Conservation (phyloP, 1,284 basidiomycete species). For the Naganishia cerealis region DNA sequence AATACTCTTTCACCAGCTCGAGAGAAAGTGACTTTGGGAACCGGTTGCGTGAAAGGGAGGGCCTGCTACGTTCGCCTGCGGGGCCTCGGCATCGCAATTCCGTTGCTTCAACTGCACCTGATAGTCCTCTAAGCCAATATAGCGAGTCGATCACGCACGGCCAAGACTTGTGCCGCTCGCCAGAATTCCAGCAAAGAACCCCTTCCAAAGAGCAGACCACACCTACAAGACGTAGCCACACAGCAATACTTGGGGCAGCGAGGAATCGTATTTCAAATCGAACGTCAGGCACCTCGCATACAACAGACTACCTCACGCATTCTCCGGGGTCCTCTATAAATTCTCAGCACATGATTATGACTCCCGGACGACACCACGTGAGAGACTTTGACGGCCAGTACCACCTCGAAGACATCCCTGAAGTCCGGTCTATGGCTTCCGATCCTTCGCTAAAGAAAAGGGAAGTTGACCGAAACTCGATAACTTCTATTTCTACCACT, state of each 20-base stretch:
- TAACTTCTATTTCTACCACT: conserved; percentile 4
- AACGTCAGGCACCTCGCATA: conserved; percentile 21
- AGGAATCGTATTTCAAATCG: conserved; percentile 24
- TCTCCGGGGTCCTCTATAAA: conserved; percentile 13
- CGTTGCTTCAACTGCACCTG: conserved; percentile 9
- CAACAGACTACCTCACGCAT: conserved; percentile 24
- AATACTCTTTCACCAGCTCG: conserved; percentile 1
- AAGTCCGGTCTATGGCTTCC: conserved; percentile 26
- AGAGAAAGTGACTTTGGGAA: neutral
- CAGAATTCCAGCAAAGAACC: conserved; percentile 1
- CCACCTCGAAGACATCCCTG: conserved; percentile 17
- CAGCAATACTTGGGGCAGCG: conserved; percentile 17
- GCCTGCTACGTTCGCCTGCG: neutral
- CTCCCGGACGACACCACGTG: conserved; percentile 9
- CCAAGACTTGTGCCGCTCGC: conserved; percentile 4
- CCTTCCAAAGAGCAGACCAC: conserved; percentile 14
- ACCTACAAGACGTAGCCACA: conserved; percentile 21
- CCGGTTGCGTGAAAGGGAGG: neutral
- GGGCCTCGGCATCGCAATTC: conserved; percentile 19
- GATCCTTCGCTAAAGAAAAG: conserved; percentile 22
- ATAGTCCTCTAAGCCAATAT: conserved; percentile 19
- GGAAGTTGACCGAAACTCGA: conserved; percentile 19
- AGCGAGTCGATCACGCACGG: conserved; percentile 22
- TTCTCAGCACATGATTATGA: conserved; percentile 16
- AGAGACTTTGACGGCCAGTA: conserved; percentile 16